Conservation (phyloP, 805 yeast genomes). For the Barnettozyma californica region DNA sequence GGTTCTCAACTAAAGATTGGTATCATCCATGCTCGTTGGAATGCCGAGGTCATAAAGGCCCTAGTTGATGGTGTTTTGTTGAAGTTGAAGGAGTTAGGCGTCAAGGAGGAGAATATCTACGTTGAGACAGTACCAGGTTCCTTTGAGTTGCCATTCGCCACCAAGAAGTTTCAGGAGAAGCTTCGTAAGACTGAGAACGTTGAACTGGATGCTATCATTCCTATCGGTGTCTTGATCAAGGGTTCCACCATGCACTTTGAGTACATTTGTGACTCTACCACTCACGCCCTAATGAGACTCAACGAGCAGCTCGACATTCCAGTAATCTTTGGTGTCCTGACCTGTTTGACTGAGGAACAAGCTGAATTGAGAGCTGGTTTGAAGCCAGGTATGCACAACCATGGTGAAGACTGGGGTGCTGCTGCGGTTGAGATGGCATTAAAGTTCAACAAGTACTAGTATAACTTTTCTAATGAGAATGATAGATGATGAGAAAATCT, state of each 20-base stretch:
- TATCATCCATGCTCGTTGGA: conserved; percentile 97
- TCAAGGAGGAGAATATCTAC: conserved; percentile 66
- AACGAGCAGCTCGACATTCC: conserved; percentile 70
- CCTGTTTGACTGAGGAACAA: conserved; percentile 91
- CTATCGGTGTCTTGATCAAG: conserved; percentile 92
- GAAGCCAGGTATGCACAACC: conserved; percentile 80
- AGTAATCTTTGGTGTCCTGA: conserved; percentile 87
- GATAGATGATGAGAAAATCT: background rate
- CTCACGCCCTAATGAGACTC: conserved; percentile 77
- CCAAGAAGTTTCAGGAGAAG: conserved; percentile 45
- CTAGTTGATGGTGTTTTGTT: conserved; percentile 72
- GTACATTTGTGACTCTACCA: conserved; percentile 87
- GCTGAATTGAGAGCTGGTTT: conserved; percentile 92
- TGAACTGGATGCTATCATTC: conserved; percentile 78
- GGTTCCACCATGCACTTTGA: conserved; percentile 98
- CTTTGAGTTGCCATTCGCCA: conserved; percentile 86
- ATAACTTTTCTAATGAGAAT: background rate
- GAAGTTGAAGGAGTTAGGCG: conserved; percentile 60
- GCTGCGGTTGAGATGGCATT: conserved; percentile 95
- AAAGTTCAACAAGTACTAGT: conserved; percentile 30
- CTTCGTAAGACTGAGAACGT: conserved; percentile 33
- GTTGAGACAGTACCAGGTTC: conserved; percentile 92
- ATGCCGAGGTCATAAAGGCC: conserved; percentile 66
- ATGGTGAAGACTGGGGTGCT: conserved; percentile 98
- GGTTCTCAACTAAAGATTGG: conserved; percentile 70